Evolutionary conservation across 2,329 filamentous ascomycete species (phyloP).

Genomic region (Clonostachys chloroleuca): DNA sequence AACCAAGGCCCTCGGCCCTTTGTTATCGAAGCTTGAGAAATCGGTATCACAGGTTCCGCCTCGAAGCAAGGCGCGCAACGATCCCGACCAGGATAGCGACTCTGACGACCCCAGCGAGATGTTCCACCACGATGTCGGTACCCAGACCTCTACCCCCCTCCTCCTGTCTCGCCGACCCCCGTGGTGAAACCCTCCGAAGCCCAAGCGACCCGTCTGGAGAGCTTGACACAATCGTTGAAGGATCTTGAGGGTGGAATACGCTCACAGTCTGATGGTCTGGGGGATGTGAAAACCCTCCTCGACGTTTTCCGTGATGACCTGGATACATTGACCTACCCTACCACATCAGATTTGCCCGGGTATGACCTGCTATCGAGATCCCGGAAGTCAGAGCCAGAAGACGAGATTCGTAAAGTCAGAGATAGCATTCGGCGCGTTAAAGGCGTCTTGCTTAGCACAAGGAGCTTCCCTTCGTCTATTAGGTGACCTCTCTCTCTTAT

Average conservation of each 20-base stretch:
- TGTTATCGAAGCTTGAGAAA: slow-evolving; percentile 47
- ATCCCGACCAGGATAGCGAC: slow-evolving; percentile 27
- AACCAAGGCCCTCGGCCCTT: slow-evolving; percentile 33
- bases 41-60: slow-evolving; percentile 59
- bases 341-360: slow-evolving; percentile 13
- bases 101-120: slow-evolving; percentile 68
- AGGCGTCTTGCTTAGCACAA: slow-evolving; percentile 69
- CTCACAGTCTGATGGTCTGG: slow-evolving; percentile 40
- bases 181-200: slow-evolving; percentile 20
- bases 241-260: slow-evolving; percentile 36
- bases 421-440: slow-evolving; percentile 76
- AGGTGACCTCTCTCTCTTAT: not conserved
- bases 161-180: not conserved
- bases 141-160: slow-evolving; percentile 58
- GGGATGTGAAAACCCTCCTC: slow-evolving; percentile 45
- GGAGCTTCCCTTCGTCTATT: slow-evolving; percentile 59
- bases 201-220: slow-evolving; percentile 35
- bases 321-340: slow-evolving; percentile 50
- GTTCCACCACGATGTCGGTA: slow-evolving; percentile 76
- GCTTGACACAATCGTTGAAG: slow-evolving; percentile 35
- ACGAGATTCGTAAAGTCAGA: slow-evolving; percentile 70
- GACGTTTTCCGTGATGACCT: slow-evolving; percentile 62
- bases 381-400: slow-evolving; percentile 18
- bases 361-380: not conserved
- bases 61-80: slow-evolving; percentile 11